Conservation (phyloP, 306 rosid genomes). For the Trifolium pratense region DNA sequence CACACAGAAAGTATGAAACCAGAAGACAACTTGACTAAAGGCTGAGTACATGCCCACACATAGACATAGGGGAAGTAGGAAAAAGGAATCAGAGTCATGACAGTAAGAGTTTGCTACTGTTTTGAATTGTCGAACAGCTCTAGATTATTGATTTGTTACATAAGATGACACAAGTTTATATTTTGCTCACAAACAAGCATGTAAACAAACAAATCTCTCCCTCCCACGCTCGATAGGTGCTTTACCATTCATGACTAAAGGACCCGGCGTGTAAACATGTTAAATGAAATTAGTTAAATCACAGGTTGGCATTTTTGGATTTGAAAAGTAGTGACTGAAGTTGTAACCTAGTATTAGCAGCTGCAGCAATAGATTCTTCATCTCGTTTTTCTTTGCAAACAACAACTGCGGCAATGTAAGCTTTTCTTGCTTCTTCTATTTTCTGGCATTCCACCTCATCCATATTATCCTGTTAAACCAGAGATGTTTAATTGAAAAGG, state of each 20-base stretch:
- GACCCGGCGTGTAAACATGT: constrained; percentile 22
- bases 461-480: background rate
- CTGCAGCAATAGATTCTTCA: constrained; percentile 83
- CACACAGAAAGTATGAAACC: background rate
- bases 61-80: no score
- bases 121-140: no score
- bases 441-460: no score
- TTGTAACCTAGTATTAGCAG: constrained; percentile 68
- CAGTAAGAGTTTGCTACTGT: no score
- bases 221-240: constrained; percentile 19
- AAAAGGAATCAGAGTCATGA: no score
- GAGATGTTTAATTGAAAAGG: constrained; percentile 25
- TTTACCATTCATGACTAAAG: background rate
- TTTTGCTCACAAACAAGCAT: constrained; percentile 36
- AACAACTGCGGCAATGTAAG: constrained; percentile 71
- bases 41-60: no score
- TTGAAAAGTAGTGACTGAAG: constrained; percentile 67
- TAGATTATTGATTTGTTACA: constrained; percentile 7
- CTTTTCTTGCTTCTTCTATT: constrained; percentile 63
- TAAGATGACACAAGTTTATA: constrained; percentile 24
- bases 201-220: constrained; percentile 16
- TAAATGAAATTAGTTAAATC: constrained; percentile 28
- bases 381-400: constrained; percentile 73
- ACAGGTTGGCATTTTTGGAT: constrained; percentile 45
- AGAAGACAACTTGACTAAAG: no score